phyloP scores from a whole-genome alignment of 1,284 basidiomycete species.

The Malassezia caprae region DNA sequence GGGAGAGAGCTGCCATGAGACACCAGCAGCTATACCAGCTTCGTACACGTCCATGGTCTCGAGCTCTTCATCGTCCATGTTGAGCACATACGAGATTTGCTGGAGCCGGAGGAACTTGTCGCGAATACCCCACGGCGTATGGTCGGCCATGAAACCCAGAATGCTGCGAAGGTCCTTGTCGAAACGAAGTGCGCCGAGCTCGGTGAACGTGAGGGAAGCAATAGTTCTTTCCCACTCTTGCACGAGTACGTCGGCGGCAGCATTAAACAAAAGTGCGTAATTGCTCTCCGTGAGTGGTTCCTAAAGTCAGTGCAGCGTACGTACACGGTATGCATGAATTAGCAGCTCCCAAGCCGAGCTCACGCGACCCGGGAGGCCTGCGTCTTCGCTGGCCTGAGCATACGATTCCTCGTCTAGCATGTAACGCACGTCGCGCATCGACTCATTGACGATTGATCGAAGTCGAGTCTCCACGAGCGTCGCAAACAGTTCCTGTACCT shows the following conservation, averaged over 20 bases:
- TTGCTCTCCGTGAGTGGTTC: constrained; percentile 76
- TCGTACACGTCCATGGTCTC: constrained; percentile 23
- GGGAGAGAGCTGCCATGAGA: constrained; percentile 36
- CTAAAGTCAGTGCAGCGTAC: constrained; percentile 49
- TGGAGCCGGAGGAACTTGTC: constrained; percentile 85
- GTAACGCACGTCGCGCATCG: constrained; percentile 81
- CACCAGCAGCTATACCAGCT: constrained; percentile 24
- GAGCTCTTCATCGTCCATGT: constrained; percentile 61
- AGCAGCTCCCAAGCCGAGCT: constrained; percentile 69
- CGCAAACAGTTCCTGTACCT: constrained; percentile 86
- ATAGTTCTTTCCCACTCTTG: constrained; percentile 87
- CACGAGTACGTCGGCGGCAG: constrained; percentile 73
- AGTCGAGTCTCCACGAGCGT: constrained; percentile 77
- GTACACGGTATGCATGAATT: constrained; percentile 56
- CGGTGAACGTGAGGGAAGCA: constrained; percentile 70
- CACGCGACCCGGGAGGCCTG: constrained; percentile 77
- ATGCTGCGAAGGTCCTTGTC: constrained; percentile 83
- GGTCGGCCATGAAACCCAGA: constrained; percentile 68
- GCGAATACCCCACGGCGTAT: constrained; percentile 68
- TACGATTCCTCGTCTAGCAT: constrained; percentile 73
- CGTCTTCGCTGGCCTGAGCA: constrained; percentile 69
- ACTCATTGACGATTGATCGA: constrained; percentile 69
- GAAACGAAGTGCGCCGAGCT: constrained; percentile 94
- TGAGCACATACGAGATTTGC: constrained; percentile 83
- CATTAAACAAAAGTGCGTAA: constrained; percentile 70